Evolutionary conservation across 2,329 filamentous ascomycete genomes (phyloP).

Genomic region (Curvularia sp.): DNA sequence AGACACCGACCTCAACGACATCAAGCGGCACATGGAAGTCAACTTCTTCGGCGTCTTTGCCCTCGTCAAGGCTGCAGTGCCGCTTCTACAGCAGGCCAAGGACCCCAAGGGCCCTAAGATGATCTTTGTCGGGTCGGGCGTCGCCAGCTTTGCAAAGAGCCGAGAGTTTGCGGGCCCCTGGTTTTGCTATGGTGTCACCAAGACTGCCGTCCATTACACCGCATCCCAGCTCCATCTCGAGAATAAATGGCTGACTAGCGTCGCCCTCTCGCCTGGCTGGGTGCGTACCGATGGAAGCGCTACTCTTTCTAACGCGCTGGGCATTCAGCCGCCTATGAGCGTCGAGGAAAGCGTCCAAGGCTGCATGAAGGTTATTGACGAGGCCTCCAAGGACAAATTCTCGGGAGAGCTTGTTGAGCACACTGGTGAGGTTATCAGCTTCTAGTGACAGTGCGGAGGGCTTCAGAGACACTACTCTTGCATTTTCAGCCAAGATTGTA

Average conservation of each 20-base stretch:
- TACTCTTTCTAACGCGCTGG: not conserved
- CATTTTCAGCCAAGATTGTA: too few species aligned
- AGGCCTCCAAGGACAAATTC: too few species aligned
- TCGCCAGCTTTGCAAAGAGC: not conserved
- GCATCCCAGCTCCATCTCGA: not conserved
- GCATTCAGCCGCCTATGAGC: not conserved
- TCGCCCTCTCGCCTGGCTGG: not conserved
- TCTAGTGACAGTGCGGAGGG: too few species aligned
- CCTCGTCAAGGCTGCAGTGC: not conserved
- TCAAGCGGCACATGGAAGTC: constrained; percentile 1
- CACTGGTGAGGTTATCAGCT: too few species aligned
- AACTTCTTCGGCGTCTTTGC: not conserved
- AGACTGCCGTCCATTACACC: not conserved
- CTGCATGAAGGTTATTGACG: too few species aligned
- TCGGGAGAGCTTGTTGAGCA: too few species aligned
- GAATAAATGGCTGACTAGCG: not conserved
- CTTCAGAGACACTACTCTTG: too few species aligned
- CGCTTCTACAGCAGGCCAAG: not conserved
- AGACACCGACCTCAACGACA: not conserved
- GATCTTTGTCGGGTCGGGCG: not conserved
- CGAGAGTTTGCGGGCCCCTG: not conserved
- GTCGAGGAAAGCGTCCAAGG: too few species aligned
- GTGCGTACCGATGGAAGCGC: not conserved
- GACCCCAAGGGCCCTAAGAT: constrained; percentile 1
- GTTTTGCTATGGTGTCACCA: not conserved